Base-by-base conservation (phyloP, 805 yeast species). In the Wickerhamiella sergipiensis region DNA sequence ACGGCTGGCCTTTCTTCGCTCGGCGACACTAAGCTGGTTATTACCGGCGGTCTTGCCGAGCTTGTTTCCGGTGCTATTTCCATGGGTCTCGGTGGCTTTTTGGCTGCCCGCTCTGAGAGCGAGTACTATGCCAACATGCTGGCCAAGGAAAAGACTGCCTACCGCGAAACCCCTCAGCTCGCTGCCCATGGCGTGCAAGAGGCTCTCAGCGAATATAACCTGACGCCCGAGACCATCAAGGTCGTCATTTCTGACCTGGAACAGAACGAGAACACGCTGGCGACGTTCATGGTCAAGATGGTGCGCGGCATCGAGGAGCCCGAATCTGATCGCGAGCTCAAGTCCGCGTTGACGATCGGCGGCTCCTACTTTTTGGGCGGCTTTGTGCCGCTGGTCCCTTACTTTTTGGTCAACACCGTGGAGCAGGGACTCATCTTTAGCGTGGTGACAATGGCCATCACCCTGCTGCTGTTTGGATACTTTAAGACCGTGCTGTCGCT, bases 41-140 rank as follows among this genome's bases (percentile, higher is more conserved):
- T 90, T 54, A 88, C 97, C 24, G 98, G 97, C 74, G 98, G 97
- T 22, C 78, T 90, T 76, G 97, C 97, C 9, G 98, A 90, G 71
- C 78, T 90, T 58, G 94, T 90, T 3, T 85, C 95, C 6, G 98
- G 98, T 47, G 95, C 97, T 45, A 89, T 90, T 49, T 84, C 95
- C 26, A 90, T 90, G 98, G 97, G 98, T 8, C 77, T 90, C 50
- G 98, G 98, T 52, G 98, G 98, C 29, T 90, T 78, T 66, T 73
- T 90, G 51, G 98, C 97, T 29, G 98, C 98, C 43, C 83, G 83
- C 65, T 80, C 89, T 13, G 98, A 90, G 69, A 69, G 50, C 47
- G 70, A 67, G 47, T 58, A 59, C 54, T 61, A 54, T 54, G 53
- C 59, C 47, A 52, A 53, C 19, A 66, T 64, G 52, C 53, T 64